phyloP scores from a whole-genome alignment of 768 basidiomycete genomes.

The Leucogyrophana mollusca region DNA sequence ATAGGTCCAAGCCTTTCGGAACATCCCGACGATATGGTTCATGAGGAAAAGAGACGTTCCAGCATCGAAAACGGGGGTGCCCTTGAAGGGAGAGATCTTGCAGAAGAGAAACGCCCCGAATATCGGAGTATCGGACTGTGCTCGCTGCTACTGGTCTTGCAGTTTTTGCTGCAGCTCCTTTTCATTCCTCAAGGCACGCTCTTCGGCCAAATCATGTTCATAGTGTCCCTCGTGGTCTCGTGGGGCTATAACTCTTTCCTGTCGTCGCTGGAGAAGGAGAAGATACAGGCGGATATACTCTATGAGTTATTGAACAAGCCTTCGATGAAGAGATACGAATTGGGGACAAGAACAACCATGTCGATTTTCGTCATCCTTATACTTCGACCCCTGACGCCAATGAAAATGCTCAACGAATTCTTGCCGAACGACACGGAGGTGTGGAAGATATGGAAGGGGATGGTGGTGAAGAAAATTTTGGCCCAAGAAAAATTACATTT shows the following conservation, averaged over 20 bases:
- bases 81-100: too few relatives aligned
- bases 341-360: constrained; percentile 21
- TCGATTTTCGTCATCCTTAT: constrained; percentile 24
- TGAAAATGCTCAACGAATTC: constrained; percentile 17
- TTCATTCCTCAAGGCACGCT: constrained; percentile 32
- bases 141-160: constrained; percentile 29
- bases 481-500: background rate
- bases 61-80: too few relatives aligned
- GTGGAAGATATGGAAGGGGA: constrained; percentile 23
- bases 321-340: constrained; percentile 15
- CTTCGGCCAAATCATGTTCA: constrained; percentile 36
- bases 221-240: constrained; percentile 28
- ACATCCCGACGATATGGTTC: too few relatives aligned
- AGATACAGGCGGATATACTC: constrained; percentile 20
- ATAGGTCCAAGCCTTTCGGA: too few relatives aligned
- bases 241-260: constrained; percentile 37
- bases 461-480: constrained; percentile 18
- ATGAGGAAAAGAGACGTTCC: too few relatives aligned
- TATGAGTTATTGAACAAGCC: constrained; percentile 14
- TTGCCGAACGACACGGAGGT: constrained; percentile 22
- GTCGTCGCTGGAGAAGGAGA: constrained; percentile 36
- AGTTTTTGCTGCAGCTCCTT: constrained; percentile 33
- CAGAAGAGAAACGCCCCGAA: background rate
- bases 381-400: constrained; percentile 7
- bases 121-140: constrained; percentile 24